Base-by-base conservation (phyloP, 768 basidiomycete genomes). In the Lactifluus hygrophoroides region DNA sequence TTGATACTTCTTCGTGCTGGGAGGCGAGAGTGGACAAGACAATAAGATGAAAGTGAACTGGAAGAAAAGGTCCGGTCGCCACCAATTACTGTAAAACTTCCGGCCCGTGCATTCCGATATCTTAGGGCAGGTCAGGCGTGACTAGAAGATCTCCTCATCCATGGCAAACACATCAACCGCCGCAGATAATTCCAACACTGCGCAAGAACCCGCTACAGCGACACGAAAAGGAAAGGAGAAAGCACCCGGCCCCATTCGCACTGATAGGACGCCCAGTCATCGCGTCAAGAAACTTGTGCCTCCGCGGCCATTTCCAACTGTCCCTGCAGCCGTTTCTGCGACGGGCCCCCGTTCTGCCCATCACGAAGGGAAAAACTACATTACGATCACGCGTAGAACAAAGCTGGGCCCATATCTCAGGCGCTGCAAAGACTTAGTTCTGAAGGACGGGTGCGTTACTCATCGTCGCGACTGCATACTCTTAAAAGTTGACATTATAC, bases 271-370 rank as follows among this genome's bases (percentile, higher is more conserved):
- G 37, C 51, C 65, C 6, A 56, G 45, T 65, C 71, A 66, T 66
- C 69, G 69, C 58, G 80, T 86, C 44, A 80, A 78, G 32, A 90
- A 87, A 65, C 81, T 93, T 40, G 79, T 76, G 3, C 86, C 90
- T 11, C 77, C 82, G 8, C 79, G 88, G 37, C 90, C 90, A 3
- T 90, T 83, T 68, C 86, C 90, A 32, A 83, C 83, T 0, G 86
- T 92, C 5, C 79, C 89, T 30, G 70, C 77, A 1, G 84, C 85
- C n/a, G 85, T 83, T 21, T 85, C 85, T 58, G 86, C 86, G 5
- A 88, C 88, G 0, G 90, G 90, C 1, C 89, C 90, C 25, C 84
- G 82, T 34, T 90, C 90, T 6, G 78, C 82, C 34, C 88, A 88
- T 62, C 80, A 76, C 46, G 86, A 90, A 67, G 90, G 89, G 58